Evolutionary conservation across 345 rosid genomes (phyloP).

Genomic region (Lepidium sativum): DNA sequence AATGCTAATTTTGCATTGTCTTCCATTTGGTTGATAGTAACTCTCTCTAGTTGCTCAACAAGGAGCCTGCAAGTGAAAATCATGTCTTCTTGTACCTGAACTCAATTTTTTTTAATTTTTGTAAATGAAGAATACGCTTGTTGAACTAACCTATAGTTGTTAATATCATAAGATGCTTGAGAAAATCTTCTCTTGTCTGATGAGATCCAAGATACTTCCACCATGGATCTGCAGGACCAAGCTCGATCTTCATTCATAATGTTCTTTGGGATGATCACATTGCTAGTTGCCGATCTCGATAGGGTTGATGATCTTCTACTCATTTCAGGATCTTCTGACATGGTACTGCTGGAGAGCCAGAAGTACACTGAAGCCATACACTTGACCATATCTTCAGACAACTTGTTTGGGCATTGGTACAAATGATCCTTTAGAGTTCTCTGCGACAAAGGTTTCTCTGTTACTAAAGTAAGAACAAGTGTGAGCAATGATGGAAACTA

Average conservation of each 20-base stretch:
- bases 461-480: background rate
- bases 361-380: constrained; percentile 82
- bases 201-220: constrained; percentile 69
- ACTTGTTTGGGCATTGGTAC: constrained; percentile 71
- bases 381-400: constrained; percentile 90
- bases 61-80: constrained; percentile 49
- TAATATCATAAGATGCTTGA: constrained; percentile 61
- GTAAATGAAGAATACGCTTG: background rate
- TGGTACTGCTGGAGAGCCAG: constrained; percentile 53
- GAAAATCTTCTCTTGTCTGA: constrained; percentile 59
- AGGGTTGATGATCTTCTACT: constrained; percentile 35
- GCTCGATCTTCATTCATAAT: constrained; percentile 40
- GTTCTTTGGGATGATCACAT: constrained; percentile 46
- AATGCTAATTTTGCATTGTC: constrained; percentile 54
- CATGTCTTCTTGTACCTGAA: background rate
- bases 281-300: constrained; percentile 55
- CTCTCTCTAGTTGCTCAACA: constrained; percentile 81
- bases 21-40: constrained; percentile 53
- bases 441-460: constrained; percentile 33
- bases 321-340: constrained; percentile 37
- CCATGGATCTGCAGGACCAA: constrained; percentile 65
- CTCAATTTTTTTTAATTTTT: background rate
- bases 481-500: background rate
- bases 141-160: constrained; percentile 52
- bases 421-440: constrained; percentile 75